A percentile compares a stretch with the other conserved stretches of the same genome.
Evolutionary conservation across 2,329 filamentous ascomycete genomes (phyloP).

Genomic region (Drechslerella stenobrocha): DNA sequence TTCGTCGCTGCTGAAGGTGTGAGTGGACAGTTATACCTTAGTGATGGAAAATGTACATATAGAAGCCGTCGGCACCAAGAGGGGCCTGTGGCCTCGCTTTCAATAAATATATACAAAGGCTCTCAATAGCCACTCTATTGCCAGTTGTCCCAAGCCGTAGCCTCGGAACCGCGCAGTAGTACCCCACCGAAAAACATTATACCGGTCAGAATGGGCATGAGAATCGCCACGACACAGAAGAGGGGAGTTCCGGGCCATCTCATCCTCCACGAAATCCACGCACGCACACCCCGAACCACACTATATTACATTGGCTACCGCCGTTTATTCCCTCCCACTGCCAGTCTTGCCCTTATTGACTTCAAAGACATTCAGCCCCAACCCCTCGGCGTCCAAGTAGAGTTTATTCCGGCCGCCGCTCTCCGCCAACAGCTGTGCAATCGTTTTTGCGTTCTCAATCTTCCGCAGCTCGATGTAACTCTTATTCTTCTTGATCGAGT

Average conservation of each 20-base stretch:
- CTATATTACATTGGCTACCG: neutral
- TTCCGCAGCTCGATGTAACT: conserved; percentile 96
- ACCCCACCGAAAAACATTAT: no score
- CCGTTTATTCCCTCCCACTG: conserved; percentile 50
- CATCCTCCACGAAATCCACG: neutral
- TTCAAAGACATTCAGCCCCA: conserved; percentile 77
- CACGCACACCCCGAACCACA: neutral
- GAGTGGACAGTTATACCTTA: conserved; percentile 40
- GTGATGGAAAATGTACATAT: conserved; percentile 36
- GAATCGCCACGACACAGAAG: no score
- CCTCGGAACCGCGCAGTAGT: no score
- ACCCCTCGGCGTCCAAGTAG: conserved; percentile 84
- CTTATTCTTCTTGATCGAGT: conserved; percentile 99
- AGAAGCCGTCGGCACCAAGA: neutral
- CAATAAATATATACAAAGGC: conserved; percentile 47
- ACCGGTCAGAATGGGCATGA: neutral
- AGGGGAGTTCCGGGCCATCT: neutral
- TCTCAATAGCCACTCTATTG: conserved; percentile 5
- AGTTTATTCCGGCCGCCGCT: conserved; percentile 86
- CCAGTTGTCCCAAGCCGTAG: neutral
- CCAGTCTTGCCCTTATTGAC: conserved; percentile 56
- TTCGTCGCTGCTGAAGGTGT: no score
- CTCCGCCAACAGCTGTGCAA: conserved; percentile 86
- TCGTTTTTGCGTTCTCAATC: conserved; percentile 91
- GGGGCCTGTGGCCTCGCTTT: no score